Evolutionary conservation across 1,284 basidiomycete species (phyloP), one percentile per base, ranked within the genome.

Genomic region (Neolentinus lepideus): DNA sequence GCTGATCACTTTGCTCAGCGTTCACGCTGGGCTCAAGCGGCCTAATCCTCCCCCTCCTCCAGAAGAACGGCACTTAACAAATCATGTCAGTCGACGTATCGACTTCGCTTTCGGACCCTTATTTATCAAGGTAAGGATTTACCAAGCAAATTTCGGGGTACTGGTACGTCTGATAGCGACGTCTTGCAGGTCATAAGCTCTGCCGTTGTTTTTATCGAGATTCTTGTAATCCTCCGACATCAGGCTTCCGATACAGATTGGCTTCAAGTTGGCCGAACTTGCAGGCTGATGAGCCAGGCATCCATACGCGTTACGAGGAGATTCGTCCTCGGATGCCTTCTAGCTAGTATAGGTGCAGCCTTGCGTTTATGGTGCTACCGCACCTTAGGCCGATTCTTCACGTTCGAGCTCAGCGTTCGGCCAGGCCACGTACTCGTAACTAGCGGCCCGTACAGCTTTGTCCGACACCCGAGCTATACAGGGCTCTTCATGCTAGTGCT

Each of bases 381-480:
- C 4, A 36, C 51, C 3, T 26, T 52, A 4, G 51, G 51, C 6
- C 11, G 51, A 31, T 36, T 52, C 33, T 52, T 52, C 27, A 52
- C 51, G 3, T 52, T 52, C 22, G 51, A 52, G 27, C 4, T 52
- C 11, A 52, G 29, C 26, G 3, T 52, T 9, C 51, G 11, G 12
- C 51, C 51, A 35, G 26, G 29, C 19, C 51, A 52, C 27, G 6
- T 24, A 3, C 51, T 52, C 3, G 33, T 31, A 31, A 52, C 51
- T 9, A 12, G 33, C 26, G 51, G 51, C 3, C 51, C 51, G 4
- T 52, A 52, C 27, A 3, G 29, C 19, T 21, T 52, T 12, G 51
- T 52, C 19, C 51, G 51, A 31, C 51, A 52, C 33, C 51, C 51
- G 12, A 52, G 51, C 51, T 52, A 52, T 21, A 36, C 51, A 19